Evolutionary conservation across 371 early-diverging fungal genomes (phyloP), one percentile per base, ranked within the genome.

Genomic region (Syncephalastrum monosporum): DNA sequence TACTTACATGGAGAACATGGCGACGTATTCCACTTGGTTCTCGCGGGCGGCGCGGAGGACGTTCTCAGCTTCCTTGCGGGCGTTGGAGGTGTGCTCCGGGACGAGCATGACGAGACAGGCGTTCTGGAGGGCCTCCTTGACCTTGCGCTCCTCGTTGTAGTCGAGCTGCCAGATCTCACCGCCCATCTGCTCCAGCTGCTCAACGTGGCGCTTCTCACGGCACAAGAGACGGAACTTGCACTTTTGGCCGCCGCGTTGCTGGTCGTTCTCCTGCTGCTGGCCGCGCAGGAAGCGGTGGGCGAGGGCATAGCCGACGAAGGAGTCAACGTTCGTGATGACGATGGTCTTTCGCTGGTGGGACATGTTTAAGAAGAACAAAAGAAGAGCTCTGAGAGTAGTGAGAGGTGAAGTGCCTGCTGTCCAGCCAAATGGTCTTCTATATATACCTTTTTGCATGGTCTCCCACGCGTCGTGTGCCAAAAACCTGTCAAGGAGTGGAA

Each of bases 261-360:
- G 33, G 12, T 43, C 23, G 25, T 24, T 27, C 27, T 53, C 55
- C 7, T 55, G 55, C 10, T 52, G 44, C 19, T 27, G 41, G 4
- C 55, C 67, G 33, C 68, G 41, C 17, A 72, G 56, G 50, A 72
- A 64, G 24, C 67, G 63, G 38, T 60, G 68, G 47, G 70, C 66
- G 41, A 72, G 50, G 41, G 63, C 66, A 53, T 57, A 75, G 45
- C 76, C 76, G 42, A 62, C 38, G 41, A 66, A 51, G 24, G 72
- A 69, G 44, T 75, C 76, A 51, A 59, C 68, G 49, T 72, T 72
- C 55, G 72, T 60, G 19, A 75, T 66, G 29, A 60, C 70, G 53
- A 62, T 68, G 45, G 47, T 41, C 38, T 33, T 33, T 49, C 51
- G 63, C 33, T 57, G 56, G 1, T 38, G 61, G 56, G 71, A 71